phyloP scores from a whole-genome alignment of 2,329 filamentous ascomycete genomes.

The Didymella pomorum region DNA sequence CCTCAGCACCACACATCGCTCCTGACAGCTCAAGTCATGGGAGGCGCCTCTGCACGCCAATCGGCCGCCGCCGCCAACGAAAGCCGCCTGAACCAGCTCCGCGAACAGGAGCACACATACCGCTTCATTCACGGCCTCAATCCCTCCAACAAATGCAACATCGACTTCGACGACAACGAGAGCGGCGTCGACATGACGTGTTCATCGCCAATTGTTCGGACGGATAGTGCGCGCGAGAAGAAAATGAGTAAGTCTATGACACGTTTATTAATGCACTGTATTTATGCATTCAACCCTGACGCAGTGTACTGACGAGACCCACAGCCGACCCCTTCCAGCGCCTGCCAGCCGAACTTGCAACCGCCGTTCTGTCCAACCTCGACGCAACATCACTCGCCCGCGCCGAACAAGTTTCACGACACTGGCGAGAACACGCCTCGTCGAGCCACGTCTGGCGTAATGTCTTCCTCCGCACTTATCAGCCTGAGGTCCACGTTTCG shows the following conservation, averaged over 20 bases:
- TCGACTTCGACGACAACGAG: slow-evolving; percentile 49
- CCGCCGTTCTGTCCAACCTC: slow-evolving; percentile 66
- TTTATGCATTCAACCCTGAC: neutral
- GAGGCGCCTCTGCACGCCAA: slow-evolving; percentile 45
- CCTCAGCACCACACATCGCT: slow-evolving; percentile 15
- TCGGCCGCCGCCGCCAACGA: slow-evolving; percentile 49
- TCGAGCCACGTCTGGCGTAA: slow-evolving; percentile 68
- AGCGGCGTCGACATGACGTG: slow-evolving; percentile 51
- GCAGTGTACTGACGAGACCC: slow-evolving; percentile 16
- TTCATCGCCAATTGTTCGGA: slow-evolving; percentile 43
- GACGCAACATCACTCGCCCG: slow-evolving; percentile 64
- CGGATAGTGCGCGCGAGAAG: slow-evolving; percentile 44
- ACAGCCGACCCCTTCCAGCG: slow-evolving; percentile 60
- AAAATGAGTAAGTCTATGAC: slow-evolving; percentile 45
- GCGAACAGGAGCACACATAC: slow-evolving; percentile 45
- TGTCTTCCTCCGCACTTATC: slow-evolving; percentile 66
- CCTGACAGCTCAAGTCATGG: slow-evolving; percentile 28
- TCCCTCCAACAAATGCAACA: slow-evolving; percentile 26
- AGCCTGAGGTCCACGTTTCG: slow-evolving; percentile 55
- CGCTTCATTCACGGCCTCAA: slow-evolving; percentile 43
- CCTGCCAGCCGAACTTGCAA: slow-evolving; percentile 67
- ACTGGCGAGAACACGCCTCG: slow-evolving; percentile 64
- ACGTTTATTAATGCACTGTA: neutral
- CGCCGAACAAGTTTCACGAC: slow-evolving; percentile 63
- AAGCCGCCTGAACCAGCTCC: slow-evolving; percentile 39